Base-by-base conservation (phyloP, 1,284 basidiomycete genomes). In the Coniophora puteana region DNA sequence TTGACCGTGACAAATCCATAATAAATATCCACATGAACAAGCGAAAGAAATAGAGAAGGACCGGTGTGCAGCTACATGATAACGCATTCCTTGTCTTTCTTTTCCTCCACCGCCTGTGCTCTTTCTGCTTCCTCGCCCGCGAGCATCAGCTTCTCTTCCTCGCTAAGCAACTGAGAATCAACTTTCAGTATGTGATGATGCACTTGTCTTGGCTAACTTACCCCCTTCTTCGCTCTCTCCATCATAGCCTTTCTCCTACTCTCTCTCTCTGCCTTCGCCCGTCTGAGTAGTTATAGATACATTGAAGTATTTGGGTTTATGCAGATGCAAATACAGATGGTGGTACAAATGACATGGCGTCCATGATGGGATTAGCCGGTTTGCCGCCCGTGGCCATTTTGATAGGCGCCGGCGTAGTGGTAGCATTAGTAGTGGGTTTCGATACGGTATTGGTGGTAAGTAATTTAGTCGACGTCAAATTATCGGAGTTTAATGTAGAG, bases 141-240 rank as follows among this genome's bases (percentile, higher is more conserved):
- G 23, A 87, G 57, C 12, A 76, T 68, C 21, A 65, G 59, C 61
- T 82, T 83, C 71, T 88, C 84, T 42, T 73, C 71, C 40, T 76
- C 74, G 36, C 62, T 75, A 48, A 80, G 50, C 28, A 78, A 57
- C 67, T 75, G 26, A 12, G 34, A 8, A 20, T 27, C 1, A 18
- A 13, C 24, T 3, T 17, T 0, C 18, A 61, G 18, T 61, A 36
- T 11, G 35, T 16, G 6, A 11, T 27, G n/a, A 12, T 12, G 31
- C 8, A 7, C 26, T 11, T 26, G n/a, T 8, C 16, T 14, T n/a
- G 10, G 14, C 12, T 5, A 12, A 64, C 73, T 54, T 53, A 83
- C 70, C 31, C 86, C 85, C 59, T 83, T 88, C 69, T 72, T 74
- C 4, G 77, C 82, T 21, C 85, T 74, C 44, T 73, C 79, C 53